Evolutionary conservation across 2,329 filamentous ascomycete species (phyloP), one percentile per base, ranked within the genome.

Genomic region (Dactylonectria macrodidyma): DNA sequence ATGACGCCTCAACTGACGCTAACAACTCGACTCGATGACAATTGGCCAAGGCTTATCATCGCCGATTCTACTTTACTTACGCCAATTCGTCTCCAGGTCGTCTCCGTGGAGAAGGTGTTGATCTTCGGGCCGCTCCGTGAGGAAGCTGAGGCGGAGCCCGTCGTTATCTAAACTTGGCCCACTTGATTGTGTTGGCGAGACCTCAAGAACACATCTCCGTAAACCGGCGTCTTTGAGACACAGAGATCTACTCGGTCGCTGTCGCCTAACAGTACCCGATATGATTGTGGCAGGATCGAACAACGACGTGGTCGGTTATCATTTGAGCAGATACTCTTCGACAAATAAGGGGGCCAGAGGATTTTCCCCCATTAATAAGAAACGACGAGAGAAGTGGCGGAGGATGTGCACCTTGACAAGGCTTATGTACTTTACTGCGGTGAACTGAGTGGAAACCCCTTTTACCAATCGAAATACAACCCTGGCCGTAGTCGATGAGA

Each of bases 121-220:
- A 30, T 8, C 24, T 54, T 47, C 58, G 58, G 63, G 36, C 52
- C 26, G 63, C 63, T 46, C 63, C 63, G 58, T 30, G 4, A 38
- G 34, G 6, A 46, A 24, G 12, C 30, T 34, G 26, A 30, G 16
- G n/a, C 11, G 30, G 30, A 34, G 11, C 22, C 5, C 16, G 11
- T 12, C 24, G 26, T 26, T 9, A 10, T 19, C 24, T 6, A 12
- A 19, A 33, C 14, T 52, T 34, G 8, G 6, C 14, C 24, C n/a
- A 26, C 26, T 16, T 34, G 26, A 7, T 26, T 19, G 6, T 16
- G 16, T n/a, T 8, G 14, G 30, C n/a, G 9, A 51, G 48, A 51
- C 26, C 9, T 26, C n/a, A 26, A 51, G 48, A 51, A 51, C 8
- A 52, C 10, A 19, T 22, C 50, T 52, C n/a, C 33, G 3, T 34